phyloP scores from a whole-genome alignment of 129 eudicot genomes.

The Artemisia tridentata region DNA sequence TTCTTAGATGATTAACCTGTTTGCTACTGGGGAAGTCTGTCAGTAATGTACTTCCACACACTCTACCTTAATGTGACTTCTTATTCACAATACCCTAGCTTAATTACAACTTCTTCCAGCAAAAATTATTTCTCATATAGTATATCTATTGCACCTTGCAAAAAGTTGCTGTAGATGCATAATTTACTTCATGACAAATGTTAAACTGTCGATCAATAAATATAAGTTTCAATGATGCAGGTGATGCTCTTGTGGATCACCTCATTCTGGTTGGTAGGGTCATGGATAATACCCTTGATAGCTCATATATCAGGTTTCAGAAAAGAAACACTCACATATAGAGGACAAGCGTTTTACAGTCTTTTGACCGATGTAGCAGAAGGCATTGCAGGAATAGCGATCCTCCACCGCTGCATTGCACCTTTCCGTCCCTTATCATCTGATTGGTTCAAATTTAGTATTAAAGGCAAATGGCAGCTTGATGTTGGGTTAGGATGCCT shows the following conservation, averaged over 20 bases:
- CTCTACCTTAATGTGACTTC: no score
- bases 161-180: background rate
- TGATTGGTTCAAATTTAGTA: slow-evolving; percentile 53
- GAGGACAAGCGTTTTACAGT: slow-evolving; percentile 68
- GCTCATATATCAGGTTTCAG: slow-evolving; percentile 58
- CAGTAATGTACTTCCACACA: no score
- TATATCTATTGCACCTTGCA: no score
- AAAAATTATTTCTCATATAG: no score
- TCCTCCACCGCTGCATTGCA: slow-evolving; percentile 54
- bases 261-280: slow-evolving; percentile 67
- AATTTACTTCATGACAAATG: background rate
- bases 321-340: slow-evolving; percentile 52
- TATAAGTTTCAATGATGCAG: slow-evolving; percentile 34
- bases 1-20: no score
- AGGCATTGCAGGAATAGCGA: slow-evolving; percentile 64
- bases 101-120: no score
- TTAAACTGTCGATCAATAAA: background rate
- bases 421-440: slow-evolving; percentile 61
- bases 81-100: no score
- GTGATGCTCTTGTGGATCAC: slow-evolving; percentile 67
- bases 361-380: slow-evolving; percentile 62
- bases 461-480: slow-evolving; percentile 52
- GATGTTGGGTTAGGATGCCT: slow-evolving; percentile 63
- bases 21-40: no score
- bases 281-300: slow-evolving; percentile 65